Evolutionary conservation across 2,329 filamentous ascomycete genomes (phyloP).

Genomic region (Diaporthe amygdali): DNA sequence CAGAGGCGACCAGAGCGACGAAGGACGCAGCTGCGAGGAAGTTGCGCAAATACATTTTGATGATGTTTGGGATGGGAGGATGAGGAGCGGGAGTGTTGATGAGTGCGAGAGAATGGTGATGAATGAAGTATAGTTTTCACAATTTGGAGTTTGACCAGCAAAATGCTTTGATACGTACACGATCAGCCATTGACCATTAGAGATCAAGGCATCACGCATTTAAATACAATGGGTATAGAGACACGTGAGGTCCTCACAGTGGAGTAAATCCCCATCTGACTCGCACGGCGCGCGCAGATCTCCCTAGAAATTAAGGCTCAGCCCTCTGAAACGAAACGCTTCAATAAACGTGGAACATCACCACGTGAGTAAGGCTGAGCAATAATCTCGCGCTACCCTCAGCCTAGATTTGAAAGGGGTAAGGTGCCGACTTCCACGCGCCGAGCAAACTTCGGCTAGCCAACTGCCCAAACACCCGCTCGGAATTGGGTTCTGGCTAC

Average conservation of each 20-base stretch:
- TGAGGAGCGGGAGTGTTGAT: too few species aligned
- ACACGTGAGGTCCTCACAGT: background rate
- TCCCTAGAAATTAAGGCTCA: background rate
- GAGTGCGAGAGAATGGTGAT: background rate
- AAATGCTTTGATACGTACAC: background rate
- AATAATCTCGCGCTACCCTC: background rate
- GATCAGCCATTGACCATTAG: background rate
- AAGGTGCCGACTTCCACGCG: background rate
- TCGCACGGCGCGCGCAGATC: background rate
- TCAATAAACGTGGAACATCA: background rate
- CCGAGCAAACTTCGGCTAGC: background rate
- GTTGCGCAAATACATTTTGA: background rate
- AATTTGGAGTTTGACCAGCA: too few species aligned
- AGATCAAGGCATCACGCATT: background rate
- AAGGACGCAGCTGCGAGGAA: background rate
- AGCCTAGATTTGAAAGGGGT: background rate
- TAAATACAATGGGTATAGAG: background rate
- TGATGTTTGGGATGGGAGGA: too few species aligned
- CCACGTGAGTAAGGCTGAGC: conserved; percentile 4
- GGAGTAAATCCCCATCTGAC: background rate
- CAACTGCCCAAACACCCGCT: background rate
- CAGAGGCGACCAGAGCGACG: background rate
- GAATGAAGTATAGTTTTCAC: background rate
- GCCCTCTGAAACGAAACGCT: background rate
- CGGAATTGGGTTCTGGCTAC: background rate